Evolutionary conservation across 2,329 filamentous ascomycete genomes (phyloP).

Genomic region (Aspergillus novofumigatus): DNA sequence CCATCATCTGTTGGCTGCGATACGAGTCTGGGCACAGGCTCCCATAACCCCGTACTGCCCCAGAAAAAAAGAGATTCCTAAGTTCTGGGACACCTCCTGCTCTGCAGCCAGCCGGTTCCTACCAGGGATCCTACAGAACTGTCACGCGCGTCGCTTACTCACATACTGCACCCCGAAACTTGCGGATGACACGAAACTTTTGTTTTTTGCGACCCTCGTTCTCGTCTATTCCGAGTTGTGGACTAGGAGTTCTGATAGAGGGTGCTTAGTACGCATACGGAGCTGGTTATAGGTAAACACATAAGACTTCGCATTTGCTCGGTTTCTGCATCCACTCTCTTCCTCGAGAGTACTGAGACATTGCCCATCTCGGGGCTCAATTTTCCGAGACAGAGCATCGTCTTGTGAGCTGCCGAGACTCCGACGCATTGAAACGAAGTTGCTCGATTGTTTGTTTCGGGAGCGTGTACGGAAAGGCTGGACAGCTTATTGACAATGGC

Average conservation of each 20-base stretch:
- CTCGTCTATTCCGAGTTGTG: not conserved
- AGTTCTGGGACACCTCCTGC: not conserved
- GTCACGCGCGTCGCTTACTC: not conserved
- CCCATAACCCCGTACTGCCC: not conserved
- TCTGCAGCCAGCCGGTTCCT: slow-evolving; percentile 10
- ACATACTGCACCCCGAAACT: not conserved
- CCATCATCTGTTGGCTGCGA: not conserved
- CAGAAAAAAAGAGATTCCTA: not conserved
- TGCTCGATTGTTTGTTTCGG: not conserved
- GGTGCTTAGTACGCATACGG: not conserved
- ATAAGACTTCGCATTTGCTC: not conserved
- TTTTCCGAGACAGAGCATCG: not conserved
- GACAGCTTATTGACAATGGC: slow-evolving; percentile 22
- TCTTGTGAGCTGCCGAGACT: not conserved
- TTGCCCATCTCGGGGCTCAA: not conserved
- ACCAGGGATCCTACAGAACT: slow-evolving; percentile 2
- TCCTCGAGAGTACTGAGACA: not conserved
- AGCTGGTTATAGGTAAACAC: not conserved
- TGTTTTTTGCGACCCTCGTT: not conserved
- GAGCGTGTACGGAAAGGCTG: not conserved
- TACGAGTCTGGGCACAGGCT: not conserved
- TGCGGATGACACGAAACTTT: not conserved
- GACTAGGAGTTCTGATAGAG: not conserved
- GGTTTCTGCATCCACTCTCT: not conserved
- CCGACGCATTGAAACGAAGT: not conserved